A percentile compares a stretch with the other conserved stretches of the same genome.
Evolutionary conservation across 306 rosid species (phyloP).

Genomic region (Lagenaria siceraria): DNA sequence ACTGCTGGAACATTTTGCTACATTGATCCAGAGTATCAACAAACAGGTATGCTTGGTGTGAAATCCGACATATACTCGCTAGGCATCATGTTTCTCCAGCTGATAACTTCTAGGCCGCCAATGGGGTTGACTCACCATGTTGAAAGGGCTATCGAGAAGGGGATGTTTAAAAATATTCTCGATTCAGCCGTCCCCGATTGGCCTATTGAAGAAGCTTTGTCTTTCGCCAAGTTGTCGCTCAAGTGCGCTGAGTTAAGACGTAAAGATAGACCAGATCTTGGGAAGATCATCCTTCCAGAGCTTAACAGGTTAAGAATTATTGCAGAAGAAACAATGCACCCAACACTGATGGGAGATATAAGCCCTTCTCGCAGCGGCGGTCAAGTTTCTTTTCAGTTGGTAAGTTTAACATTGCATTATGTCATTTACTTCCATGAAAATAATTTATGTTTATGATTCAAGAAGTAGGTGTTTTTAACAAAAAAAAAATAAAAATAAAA

Average conservation of each 20-base stretch:
- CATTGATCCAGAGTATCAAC: conserved; percentile 94
- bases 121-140: conserved; percentile 87
- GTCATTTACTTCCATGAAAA: neutral
- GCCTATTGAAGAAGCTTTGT: conserved; percentile 58
- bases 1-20: conserved; percentile 95
- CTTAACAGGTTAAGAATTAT: conserved; percentile 43
- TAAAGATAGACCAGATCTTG: conserved; percentile 83
- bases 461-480: no score
- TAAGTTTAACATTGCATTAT: conserved; percentile 16
- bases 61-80: conserved; percentile 84
- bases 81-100: conserved; percentile 73
- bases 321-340: conserved; percentile 31
- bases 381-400: conserved; percentile 47
- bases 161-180: conserved; percentile 37
- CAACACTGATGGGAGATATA: neutral
- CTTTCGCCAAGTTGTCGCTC: conserved; percentile 50
- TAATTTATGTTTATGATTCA: neutral
- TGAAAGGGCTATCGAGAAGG: conserved; percentile 52
- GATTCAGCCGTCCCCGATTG: conserved; percentile 68
- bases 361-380: conserved; percentile 16
- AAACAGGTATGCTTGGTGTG: conserved; percentile 91
- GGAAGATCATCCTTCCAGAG: conserved; percentile 51
- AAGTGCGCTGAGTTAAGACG: conserved; percentile 69
- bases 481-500: no score
- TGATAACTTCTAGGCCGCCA: conserved; percentile 68